Evolutionary conservation across 2,329 filamentous ascomycete species (phyloP).

Genomic region (Phaeosphaeriaceae sp.): DNA sequence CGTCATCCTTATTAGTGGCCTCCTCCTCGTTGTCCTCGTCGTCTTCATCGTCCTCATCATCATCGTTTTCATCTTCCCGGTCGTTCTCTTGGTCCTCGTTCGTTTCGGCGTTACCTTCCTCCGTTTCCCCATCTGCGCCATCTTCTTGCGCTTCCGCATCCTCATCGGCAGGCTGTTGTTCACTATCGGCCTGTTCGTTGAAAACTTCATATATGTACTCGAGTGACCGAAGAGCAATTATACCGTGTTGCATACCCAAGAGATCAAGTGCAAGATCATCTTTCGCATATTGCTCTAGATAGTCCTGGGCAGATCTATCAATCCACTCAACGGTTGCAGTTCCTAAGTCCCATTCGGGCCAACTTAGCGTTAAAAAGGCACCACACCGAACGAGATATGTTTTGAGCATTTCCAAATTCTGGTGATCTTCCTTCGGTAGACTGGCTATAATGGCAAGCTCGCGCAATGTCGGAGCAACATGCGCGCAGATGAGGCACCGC

Average conservation of each 20-base stretch:
- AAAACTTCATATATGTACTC: constrained; percentile 22
- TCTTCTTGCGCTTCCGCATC: background rate
- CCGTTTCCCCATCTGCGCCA: background rate
- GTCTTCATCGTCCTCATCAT: background rate
- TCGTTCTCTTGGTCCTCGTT: background rate
- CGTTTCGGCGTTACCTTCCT: constrained; percentile 10
- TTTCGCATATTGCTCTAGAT: constrained; percentile 26
- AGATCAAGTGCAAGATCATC: constrained; percentile 24
- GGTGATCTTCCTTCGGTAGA: constrained; percentile 19
- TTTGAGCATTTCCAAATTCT: constrained; percentile 22
- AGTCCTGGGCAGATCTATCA: constrained; percentile 25
- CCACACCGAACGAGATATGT: constrained; percentile 27
- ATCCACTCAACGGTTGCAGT: constrained; percentile 31
- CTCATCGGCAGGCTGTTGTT: background rate
- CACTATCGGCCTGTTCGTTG: constrained; percentile 1
- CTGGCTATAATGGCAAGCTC: constrained; percentile 32
- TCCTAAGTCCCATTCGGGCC: constrained; percentile 23
- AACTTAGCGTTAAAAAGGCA: constrained; percentile 25
- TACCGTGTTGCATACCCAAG: constrained; percentile 28
- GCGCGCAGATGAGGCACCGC: constrained; percentile 21
- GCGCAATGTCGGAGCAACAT: constrained; percentile 27
- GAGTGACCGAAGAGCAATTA: constrained; percentile 30
- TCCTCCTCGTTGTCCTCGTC: background rate
- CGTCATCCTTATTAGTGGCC: too few species aligned
- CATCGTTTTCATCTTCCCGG: background rate